phyloP scores from a whole-genome alignment of 2,329 filamentous ascomycete genomes.

The Aspergillus aculeatinus region DNA sequence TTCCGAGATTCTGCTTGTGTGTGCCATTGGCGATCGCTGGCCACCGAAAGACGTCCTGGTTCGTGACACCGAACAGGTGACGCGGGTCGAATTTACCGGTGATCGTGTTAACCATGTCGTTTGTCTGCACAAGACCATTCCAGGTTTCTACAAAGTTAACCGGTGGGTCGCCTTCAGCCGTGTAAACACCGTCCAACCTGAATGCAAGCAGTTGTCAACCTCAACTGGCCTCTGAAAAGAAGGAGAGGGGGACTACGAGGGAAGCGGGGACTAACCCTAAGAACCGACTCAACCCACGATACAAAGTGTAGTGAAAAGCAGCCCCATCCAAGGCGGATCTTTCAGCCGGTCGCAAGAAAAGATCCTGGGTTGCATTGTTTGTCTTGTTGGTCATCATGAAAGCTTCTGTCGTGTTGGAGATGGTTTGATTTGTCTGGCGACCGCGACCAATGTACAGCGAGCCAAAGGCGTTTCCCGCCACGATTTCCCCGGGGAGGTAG shows the following conservation, averaged over 20 bases:
- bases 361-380: slow-evolving; percentile 15
- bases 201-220: not conserved
- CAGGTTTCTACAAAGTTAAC: slow-evolving; percentile 55
- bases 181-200: slow-evolving; percentile 54
- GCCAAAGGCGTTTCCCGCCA: slow-evolving; percentile 59
- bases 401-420: slow-evolving; percentile 46
- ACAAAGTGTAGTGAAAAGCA: slow-evolving; percentile 63
- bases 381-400: slow-evolving; percentile 29
- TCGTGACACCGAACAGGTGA: slow-evolving; percentile 62
- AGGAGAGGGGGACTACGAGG: too few species aligned
- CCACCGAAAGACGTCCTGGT: slow-evolving; percentile 66
- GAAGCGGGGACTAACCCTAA: slow-evolving; percentile 40
- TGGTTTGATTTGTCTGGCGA: slow-evolving; percentile 54
- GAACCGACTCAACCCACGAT: slow-evolving; percentile 59
- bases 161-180: slow-evolving; percentile 53
- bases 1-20: slow-evolving; percentile 55
- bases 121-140: slow-evolving; percentile 56
- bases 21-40: slow-evolving; percentile 58
- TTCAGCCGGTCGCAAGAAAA: slow-evolving; percentile 53
- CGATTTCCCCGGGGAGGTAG: slow-evolving; percentile 63
- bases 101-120: slow-evolving; percentile 59
- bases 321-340: slow-evolving; percentile 57
- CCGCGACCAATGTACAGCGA: slow-evolving; percentile 63
- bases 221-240: not conserved
- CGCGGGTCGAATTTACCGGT: slow-evolving; percentile 59